A percentile compares a stretch with the other conserved stretches of the same genome.
Evolutionary conservation across 495 filamentous ascomycete genomes (phyloP).

Genomic region (Tuber umbilicatum): DNA sequence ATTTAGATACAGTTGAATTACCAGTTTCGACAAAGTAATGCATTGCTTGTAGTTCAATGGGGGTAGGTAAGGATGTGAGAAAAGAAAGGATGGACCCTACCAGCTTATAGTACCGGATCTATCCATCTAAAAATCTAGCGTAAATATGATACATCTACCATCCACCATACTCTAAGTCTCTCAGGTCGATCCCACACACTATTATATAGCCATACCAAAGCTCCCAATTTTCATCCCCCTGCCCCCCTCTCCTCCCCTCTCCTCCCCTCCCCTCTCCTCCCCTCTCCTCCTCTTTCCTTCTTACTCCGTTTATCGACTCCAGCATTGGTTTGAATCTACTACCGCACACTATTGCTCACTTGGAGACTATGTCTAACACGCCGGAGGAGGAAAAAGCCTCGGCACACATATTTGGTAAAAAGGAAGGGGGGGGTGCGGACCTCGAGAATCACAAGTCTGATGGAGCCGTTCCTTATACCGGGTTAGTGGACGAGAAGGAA

Average conservation of each 20-base stretch:
- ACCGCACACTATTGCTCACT: background rate
- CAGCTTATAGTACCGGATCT: background rate
- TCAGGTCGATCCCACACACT: background rate
- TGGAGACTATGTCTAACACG: background rate
- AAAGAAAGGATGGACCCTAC: background rate
- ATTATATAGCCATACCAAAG: background rate
- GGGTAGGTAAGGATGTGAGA: background rate
- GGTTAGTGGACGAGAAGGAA: constrained; percentile 36
- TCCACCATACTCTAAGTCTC: background rate
- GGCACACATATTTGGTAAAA: background rate
- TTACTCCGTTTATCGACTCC: background rate
- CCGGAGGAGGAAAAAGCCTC: constrained; percentile 12
- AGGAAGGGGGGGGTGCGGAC: constrained; percentile 13
- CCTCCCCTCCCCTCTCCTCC: too few relatives aligned
- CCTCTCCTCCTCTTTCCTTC: background rate
- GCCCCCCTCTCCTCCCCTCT: background rate
- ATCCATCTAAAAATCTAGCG: background rate
- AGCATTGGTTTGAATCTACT: background rate
- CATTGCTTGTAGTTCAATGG: background rate
- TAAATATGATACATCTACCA: background rate
- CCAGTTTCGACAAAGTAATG: background rate
- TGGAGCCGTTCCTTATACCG: constrained; percentile 31
- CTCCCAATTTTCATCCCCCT: constrained; percentile 6
- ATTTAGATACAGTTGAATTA: background rate
- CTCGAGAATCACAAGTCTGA: constrained; percentile 14